Evolutionary conservation across 108 stramenopile species (phyloP).

Genomic region (Cyclostephanos invisitatus): DNA sequence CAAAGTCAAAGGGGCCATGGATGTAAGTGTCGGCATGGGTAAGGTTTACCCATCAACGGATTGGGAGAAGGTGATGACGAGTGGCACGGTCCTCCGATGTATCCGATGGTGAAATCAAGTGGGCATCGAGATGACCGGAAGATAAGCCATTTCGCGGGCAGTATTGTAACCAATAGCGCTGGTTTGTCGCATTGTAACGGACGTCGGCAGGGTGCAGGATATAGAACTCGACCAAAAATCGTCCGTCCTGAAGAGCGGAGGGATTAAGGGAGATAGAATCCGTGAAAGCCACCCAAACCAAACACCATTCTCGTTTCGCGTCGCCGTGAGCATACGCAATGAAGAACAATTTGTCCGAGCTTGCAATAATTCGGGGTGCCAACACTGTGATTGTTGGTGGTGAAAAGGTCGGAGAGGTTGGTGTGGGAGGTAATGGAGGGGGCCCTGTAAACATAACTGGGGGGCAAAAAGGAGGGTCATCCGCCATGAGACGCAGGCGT

Average conservation of each 20-base stretch:
- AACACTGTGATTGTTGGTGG: neutral
- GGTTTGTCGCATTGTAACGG: neutral
- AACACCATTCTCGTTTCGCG: neutral
- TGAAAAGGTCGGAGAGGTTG: neutral
- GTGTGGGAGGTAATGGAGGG: neutral
- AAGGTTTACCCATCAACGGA: conserved; percentile 1
- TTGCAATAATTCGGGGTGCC: neutral
- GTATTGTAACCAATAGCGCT: neutral
- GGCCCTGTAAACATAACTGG: neutral
- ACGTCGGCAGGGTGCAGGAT: neutral
- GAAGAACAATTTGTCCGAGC: neutral
- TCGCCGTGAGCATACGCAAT: neutral
- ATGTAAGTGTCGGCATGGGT: conserved; percentile 1
- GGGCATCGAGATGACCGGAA: neutral
- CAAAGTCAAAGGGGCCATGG: conserved; percentile 32
- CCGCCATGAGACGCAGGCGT: neutral
- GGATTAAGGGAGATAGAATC: neutral
- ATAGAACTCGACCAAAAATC: too few species aligned
- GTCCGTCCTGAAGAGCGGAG: neutral
- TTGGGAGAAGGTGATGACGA: neutral
- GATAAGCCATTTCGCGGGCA: neutral
- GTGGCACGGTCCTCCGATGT: neutral
- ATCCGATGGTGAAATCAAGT: conserved; percentile 6
- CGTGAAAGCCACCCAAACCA: neutral
- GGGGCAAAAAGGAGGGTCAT: neutral